Evolutionary conservation across 352 stramenopile species (phyloP), one percentile per base, ranked within the genome.

Genomic region (Phytophthora idaei): DNA sequence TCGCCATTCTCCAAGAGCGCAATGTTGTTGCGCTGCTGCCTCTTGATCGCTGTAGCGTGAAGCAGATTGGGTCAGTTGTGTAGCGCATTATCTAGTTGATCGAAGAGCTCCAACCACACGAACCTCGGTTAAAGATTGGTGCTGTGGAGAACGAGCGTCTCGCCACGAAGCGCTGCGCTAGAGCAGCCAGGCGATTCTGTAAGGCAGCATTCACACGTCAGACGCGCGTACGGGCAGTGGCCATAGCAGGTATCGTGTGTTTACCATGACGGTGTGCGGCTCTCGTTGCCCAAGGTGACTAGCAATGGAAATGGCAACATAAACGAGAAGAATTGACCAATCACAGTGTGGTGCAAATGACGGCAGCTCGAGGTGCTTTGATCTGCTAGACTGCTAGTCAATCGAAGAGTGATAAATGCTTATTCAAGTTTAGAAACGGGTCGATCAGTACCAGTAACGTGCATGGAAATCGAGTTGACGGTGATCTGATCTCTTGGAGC

Each of bases 1-100:
- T 81, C 72, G 36, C 77, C 74, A 55, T 89, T 87, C 10, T 71
- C 53, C 21, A 90, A 69, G 21, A 77, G 37, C 10, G 85, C 83
- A 27, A 83, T 79, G 61, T 91, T 94, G 72, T 94, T 94, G 45
- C 82, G 83, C 61, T 96, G 88, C 70, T 89, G 81, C 17, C 88
- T 74, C 72, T 96, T 96, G 57, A 83, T 69, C 17, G 75, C 88
- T 76, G 48, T 44, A 87, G 59, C n/a, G 59, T 39, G 34, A 14
- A 36, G 32, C n/a, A 71, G 15, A 32, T n/a, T 9, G 1, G 1
- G 17, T 46, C 21, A 44, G 4, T 17, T 44, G 28, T 45, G 3
- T 32, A 21, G 21, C 21, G 21, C 21, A 28, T 15, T 42, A 0
- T 17, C 21, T 12, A 34, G 59, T 21, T 14, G 15, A 15, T 29